Conservation (phyloP, 805 yeast genomes). For the Brettanomyces bruxellensis region DNA sequence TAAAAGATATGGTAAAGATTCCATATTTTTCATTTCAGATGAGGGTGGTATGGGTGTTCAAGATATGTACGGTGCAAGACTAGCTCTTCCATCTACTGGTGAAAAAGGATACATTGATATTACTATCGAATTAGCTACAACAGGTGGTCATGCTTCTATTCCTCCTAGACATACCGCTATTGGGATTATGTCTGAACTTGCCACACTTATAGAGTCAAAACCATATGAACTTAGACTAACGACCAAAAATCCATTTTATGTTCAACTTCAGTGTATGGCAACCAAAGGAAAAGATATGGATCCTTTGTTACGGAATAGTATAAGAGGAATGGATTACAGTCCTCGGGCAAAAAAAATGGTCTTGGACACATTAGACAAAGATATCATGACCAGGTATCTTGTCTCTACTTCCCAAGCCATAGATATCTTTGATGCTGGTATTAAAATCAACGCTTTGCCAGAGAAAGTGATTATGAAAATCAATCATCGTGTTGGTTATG, state of each 20-base stretch:
- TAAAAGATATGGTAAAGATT: slow-evolving; percentile 49
- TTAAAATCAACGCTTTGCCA: slow-evolving; percentile 71
- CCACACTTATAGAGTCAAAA: slow-evolving; percentile 45
- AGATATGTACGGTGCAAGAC: slow-evolving; percentile 26
- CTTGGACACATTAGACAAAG: slow-evolving; percentile 18
- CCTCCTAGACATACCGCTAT: slow-evolving; percentile 70
- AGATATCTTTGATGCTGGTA: slow-evolving; percentile 63
- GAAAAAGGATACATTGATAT: slow-evolving; percentile 35
- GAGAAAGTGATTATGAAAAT: slow-evolving; percentile 45
- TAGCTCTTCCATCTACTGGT: slow-evolving; percentile 20
- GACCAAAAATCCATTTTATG: slow-evolving; percentile 50
- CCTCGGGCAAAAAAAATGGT: slow-evolving; percentile 27
- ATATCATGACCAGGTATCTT: slow-evolving; percentile 26
- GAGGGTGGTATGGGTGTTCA: slow-evolving; percentile 37
- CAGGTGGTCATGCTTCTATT: slow-evolving; percentile 52
- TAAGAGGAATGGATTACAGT: slow-evolving; percentile 32
- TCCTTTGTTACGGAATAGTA: slow-evolving; percentile 16
- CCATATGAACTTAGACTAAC: slow-evolving; percentile 42
- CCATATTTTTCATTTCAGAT: slow-evolving; percentile 56
- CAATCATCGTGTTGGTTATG: slow-evolving; percentile 52
- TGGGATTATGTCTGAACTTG: slow-evolving; percentile 59
- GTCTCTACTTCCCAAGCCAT: slow-evolving; percentile 60
- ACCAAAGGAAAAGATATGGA: slow-evolving; percentile 28
- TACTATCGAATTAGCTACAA: slow-evolving; percentile 38
- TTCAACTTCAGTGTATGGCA: slow-evolving; percentile 54